Base-by-base conservation (phyloP, 192 early-diverging fungal genomes). In the Linnemannia hyalina region DNA sequence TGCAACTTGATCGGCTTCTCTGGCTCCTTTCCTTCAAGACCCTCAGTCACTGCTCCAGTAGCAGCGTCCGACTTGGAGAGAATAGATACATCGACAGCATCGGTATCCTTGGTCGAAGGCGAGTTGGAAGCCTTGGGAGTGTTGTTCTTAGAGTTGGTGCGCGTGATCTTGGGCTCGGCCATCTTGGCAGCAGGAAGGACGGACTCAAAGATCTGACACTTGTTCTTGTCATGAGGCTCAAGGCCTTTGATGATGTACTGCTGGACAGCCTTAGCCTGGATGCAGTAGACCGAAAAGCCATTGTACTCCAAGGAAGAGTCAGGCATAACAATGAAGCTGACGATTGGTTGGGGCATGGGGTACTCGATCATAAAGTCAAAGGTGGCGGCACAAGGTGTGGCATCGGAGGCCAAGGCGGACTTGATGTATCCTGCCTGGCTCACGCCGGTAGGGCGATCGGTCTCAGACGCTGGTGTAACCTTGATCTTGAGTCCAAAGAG, bases 351-450 rank as follows among this genome's bases (percentile, higher is more conserved):
- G 16, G 81, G 78, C 75, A 89, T 87, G 0, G 90, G 90, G 42
- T 82, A 88, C 79, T 90, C 90, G 32, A 90, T 82, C 81, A 90
- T 88, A 76, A 89, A 90, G 55, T 90, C 88, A 78, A 90, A 89
- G 5, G 77, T 80, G 2, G 76, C 85, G 5, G 54, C 26, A 46
- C 83, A 72, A 8, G 60, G 26, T 32, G 74, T 29, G 15, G 54
- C n/a, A 6, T 71, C 68, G 2, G 68, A 35, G 2, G 57, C 76
- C 36, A 46, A 47, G 36, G 47, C n/a, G 6, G 79, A 74, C 22
- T 49, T 75, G 35, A 86, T 81, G 46, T 79, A 81, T n/a, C 82
- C 75, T 29, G 78, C 52, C 40, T 80, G 76, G 16, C 55, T 70
- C 7, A 76, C 8, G n/a, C 54, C 80, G n/a, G 68, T 60, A 20